These are phyloP conservation scores for Neonectria punicea DNA, from an alignment of 2,329 filamentous ascomycete genomes.

Conservation along the genomic window DNA sequence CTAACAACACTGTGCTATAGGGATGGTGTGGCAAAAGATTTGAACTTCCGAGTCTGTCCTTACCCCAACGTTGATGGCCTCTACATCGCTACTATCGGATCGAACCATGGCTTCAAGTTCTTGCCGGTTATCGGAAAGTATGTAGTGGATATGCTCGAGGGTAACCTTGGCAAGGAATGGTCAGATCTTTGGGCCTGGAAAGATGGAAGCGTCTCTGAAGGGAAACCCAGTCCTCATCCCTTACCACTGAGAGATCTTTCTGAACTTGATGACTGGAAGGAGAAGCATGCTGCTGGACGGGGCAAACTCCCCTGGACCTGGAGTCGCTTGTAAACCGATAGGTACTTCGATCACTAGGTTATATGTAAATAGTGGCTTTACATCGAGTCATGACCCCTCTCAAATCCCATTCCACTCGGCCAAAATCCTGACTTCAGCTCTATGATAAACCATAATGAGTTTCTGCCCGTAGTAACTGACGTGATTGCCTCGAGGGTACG, in stretches of 20 bases:
- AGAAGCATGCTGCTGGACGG: too few relatives aligned
- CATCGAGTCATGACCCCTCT: too few relatives aligned
- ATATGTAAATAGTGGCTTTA: too few relatives aligned
- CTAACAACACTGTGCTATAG: slow-evolving; percentile 25
- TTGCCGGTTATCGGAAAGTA: slow-evolving; percentile 63
- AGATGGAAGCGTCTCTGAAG: too few relatives aligned
- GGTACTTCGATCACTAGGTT: too few relatives aligned
- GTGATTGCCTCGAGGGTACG: slow-evolving; percentile 6
- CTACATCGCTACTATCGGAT: slow-evolving; percentile 62
- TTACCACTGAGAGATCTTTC: too few relatives aligned
- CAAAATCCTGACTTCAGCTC: slow-evolving; percentile 4
- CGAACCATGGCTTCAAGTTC: slow-evolving; percentile 65
- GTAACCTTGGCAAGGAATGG: slow-evolving; percentile 53
- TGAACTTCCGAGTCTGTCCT: slow-evolving; percentile 42
- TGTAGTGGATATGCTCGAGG: slow-evolving; percentile 46
- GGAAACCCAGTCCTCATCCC: too few relatives aligned
- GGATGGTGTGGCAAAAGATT: slow-evolving; percentile 45
- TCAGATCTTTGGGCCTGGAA: slow-evolving; percentile 51
- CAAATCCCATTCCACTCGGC: too few relatives aligned
- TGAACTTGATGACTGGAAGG: too few relatives aligned
- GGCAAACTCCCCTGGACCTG: too few relatives aligned
- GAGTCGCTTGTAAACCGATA: too few relatives aligned
- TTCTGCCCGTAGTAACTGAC: slow-evolving; percentile 4
- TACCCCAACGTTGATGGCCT: slow-evolving; percentile 45
- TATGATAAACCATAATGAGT: slow-evolving; percentile 6